Evolutionary conservation across 202 grass and related monocot species (phyloP), one percentile per base, ranked within the genome.

Genomic region (Elaeis oleifera): DNA sequence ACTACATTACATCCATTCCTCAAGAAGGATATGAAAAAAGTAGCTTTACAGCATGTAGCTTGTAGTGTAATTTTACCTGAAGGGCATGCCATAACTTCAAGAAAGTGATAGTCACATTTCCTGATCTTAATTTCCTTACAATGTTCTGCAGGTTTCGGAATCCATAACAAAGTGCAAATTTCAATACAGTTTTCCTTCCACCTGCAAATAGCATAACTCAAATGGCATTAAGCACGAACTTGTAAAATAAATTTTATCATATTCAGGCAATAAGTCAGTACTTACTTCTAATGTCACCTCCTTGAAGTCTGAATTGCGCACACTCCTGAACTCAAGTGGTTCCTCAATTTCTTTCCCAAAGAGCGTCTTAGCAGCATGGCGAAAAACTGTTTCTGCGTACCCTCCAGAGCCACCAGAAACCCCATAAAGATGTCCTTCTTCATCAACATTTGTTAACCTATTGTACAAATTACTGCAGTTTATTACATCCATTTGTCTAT

Each of bases 51-150:
- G 36, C 13, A 11, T 13, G 11, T 31, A 31, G 28, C 6, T 44
- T 44, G 36, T 13, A 44, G 36, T 44, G 36, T 13, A 13, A 44
- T 11, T 44, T 26, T 90, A 97, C 92, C 92, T 89, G 92, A 86
- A 72, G 92, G 92, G 39, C 92, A 97, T n/a, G 92, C 92, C 92
- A 97, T 97, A 71, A 97, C 84, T 89, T 97, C 92, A 71, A 97
- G 59, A 44, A 85, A 97, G 28, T 97, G 84, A 63, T 97, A 97
- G 55, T 97, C 92, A 26, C 90, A 90, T 79, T 86, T 97, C 62
- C 92, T 79, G 56, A 80, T 97, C 66, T 97, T 97, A 73, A 92
- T 83, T 67, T 97, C 62, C 84, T 86, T 71, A 97, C 85, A 66
- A 97, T 64, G 60, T 92, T 97, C 76, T 91, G 87, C 56, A 97